Evolutionary conservation across 2,329 filamentous ascomycete genomes (phyloP).

Genomic region (Akanthomyces muscarius): DNA sequence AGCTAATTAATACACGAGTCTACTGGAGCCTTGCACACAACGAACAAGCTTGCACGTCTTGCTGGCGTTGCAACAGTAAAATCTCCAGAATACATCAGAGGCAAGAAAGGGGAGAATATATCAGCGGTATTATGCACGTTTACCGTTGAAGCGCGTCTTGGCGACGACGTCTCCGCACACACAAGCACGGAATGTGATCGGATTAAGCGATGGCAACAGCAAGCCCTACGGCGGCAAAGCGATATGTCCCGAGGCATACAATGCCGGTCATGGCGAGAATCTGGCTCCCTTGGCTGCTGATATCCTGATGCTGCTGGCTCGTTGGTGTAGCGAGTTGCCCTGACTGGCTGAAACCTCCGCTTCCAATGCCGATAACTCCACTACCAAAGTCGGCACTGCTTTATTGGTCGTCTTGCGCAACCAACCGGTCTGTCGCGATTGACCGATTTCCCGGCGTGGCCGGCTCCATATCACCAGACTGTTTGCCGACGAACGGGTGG

Average conservation of each 20-base stretch:
- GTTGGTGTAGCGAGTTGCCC: neutral
- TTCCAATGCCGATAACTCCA: neutral
- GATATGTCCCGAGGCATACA: neutral
- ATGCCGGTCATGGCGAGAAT: neutral
- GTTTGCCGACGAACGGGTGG: neutral
- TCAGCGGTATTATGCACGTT: neutral
- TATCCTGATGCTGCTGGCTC: neutral
- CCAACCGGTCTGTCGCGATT: neutral
- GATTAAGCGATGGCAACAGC: neutral
- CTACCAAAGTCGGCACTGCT: neutral
- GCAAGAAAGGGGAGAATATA: neutral
- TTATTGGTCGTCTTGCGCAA: neutral
- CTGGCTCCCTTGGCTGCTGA: no score
- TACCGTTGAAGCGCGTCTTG: neutral
- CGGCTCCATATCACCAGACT: neutral
- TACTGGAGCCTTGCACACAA: neutral
- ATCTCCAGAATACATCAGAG: neutral
- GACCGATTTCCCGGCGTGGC: neutral
- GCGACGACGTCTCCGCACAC: neutral
- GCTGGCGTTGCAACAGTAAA: neutral
- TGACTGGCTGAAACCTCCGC: neutral
- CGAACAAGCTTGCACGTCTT: neutral
- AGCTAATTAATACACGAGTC: neutral
- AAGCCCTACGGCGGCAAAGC: neutral
- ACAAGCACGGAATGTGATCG: neutral